These are phyloP conservation scores for Entomortierella chlamydospora DNA, from an alignment of 192 early-diverging fungal species.

Conservation along the genomic window DNA sequence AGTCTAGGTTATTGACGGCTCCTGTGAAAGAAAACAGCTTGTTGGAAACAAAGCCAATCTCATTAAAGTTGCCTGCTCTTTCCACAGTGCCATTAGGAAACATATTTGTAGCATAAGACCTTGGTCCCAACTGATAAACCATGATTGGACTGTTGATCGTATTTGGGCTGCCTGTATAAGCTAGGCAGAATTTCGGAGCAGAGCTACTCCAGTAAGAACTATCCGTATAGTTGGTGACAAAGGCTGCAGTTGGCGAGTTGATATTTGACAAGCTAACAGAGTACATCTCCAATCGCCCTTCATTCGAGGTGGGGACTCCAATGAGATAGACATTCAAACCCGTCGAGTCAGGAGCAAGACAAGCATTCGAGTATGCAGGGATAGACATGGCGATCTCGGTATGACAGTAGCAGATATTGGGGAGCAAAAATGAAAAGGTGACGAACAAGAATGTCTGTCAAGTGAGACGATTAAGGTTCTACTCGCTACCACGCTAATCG, in stretches of 20 bases:
- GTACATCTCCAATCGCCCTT: constrained; percentile 30
- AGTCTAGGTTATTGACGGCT: constrained; percentile 17
- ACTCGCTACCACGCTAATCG: too few species aligned
- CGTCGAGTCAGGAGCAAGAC: constrained; percentile 17
- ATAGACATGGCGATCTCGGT: constrained; percentile 10
- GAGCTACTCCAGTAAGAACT: constrained; percentile 7
- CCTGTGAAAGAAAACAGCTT: constrained; percentile 29
- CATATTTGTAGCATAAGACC: constrained; percentile 30
- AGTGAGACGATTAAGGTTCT: too few species aligned
- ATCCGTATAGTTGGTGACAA: constrained; percentile 3
- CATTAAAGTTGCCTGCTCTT: neutral
- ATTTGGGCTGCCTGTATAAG: constrained; percentile 13
- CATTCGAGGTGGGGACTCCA: constrained; percentile 11
- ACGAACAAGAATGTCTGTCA: too few species aligned
- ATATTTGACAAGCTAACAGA: constrained; percentile 24
- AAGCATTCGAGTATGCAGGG: constrained; percentile 26
- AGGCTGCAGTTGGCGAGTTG: constrained; percentile 22
- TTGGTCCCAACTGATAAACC: constrained; percentile 25
- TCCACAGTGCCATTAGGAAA: constrained; percentile 24
- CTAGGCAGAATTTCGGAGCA: constrained; percentile 21
- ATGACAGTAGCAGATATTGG: neutral
- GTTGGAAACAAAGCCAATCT: constrained; percentile 8
- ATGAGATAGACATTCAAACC: constrained; percentile 16
- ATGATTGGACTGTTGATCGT: constrained; percentile 19
- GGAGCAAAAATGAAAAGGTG: neutral